Evolutionary conservation across 1,139 yeast genomes (phyloP), one percentile per base, ranked within the genome.

Genomic region (Geotrichum cucujoidarum): DNA sequence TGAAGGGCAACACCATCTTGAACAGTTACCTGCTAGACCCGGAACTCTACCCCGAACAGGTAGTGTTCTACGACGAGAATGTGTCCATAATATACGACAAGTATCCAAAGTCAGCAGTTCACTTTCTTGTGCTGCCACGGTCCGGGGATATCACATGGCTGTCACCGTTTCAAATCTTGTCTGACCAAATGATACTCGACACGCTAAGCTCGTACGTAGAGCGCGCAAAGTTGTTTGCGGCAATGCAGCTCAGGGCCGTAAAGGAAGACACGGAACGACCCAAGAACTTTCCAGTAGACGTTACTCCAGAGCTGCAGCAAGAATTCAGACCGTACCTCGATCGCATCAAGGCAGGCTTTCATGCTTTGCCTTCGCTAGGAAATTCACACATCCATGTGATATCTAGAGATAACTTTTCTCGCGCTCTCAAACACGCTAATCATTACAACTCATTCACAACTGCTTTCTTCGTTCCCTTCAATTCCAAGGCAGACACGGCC

Each of bases 381-480:
- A 83, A 86, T 59, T 61, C 85, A 33, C 95, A 86, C 59, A 69
- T 86, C 24, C 95, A 86, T 66, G 78, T 86, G 13, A 72, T 86
- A 43, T 78, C 90, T 0, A 71, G 67, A 43, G 95, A 86, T 63
- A 74, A 83, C 59, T 58, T 70, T 57, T 77, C 86, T 5, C 66
- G 67, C 0, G 56, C 71, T 22, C 49, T 85, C 66, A 85, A 83
- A 60, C 71, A 79, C 57, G 78, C 75, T 53, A 75, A 73, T 51
- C 95, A 86, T 63, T 86, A 80, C 64, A 81, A 81, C 59, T 80
- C 90, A 4, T 86, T 86, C 64, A 78, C 73, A 22, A 78, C 89
- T 0, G 58, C 58, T 1, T 86, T 86, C 62, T 85, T 85, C 54
- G 79, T 84, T 0, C 67, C 68, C 0, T 78, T 81, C 62, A 72